phyloP scores from a whole-genome alignment of 2,329 filamentous ascomycete genomes.

The Pseudogymnoascus sp. region DNA sequence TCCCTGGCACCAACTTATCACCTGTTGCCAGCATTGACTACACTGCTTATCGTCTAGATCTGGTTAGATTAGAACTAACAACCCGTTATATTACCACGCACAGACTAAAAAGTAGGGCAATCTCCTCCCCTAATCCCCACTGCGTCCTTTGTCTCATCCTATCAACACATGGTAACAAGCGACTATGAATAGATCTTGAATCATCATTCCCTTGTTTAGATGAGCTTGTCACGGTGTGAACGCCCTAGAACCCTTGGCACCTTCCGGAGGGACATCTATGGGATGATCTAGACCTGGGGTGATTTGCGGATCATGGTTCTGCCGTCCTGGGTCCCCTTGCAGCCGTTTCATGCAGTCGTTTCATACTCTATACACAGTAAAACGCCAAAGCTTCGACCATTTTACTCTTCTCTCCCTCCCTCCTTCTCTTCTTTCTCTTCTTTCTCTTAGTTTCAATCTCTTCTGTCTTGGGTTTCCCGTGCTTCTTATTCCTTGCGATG shows the following conservation, averaged over 20 bases:
- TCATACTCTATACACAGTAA: not conserved
- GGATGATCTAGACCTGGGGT: not conserved
- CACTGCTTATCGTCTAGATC: too few relatives aligned
- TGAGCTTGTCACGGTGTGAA: not conserved
- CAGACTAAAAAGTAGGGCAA: too few relatives aligned
- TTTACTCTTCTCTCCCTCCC: not conserved
- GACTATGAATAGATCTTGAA: not conserved
- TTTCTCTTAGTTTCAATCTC: not conserved
- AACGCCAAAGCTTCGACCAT: not conserved
- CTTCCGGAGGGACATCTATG: not conserved
- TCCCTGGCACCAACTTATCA: too few relatives aligned
- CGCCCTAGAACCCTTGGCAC: not conserved
- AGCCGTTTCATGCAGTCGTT: not conserved
- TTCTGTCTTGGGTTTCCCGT: not conserved
- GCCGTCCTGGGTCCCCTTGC: not conserved
- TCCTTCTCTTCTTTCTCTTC: not conserved
- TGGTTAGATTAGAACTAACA: too few relatives aligned
- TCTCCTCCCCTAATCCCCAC: too few relatives aligned
- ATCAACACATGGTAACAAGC: not conserved
- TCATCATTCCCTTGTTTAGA: not conserved
- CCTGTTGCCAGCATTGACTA: too few relatives aligned
- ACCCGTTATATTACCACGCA: too few relatives aligned
- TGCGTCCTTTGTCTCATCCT: not conserved
- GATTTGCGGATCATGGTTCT: not conserved
- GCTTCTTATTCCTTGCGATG: not conserved